These are phyloP conservation scores for Aspergillus neoniger DNA, from an alignment of 2,329 filamentous ascomycete genomes.

Conservation along the genomic window DNA sequence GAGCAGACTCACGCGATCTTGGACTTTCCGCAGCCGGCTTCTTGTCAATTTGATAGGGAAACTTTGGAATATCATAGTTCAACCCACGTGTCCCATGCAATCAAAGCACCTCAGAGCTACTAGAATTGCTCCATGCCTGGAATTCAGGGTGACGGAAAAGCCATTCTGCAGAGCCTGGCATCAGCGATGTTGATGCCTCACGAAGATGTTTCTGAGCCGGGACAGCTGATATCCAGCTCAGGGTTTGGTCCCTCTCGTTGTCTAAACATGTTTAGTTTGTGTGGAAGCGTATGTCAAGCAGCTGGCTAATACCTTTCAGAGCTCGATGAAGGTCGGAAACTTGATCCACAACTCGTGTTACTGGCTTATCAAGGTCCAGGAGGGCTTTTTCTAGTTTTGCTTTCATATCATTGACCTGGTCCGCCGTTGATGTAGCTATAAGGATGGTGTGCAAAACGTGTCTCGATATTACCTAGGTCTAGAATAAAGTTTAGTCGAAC, in stretches of 20 bases:
- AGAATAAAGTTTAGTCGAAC: too few relatives aligned
- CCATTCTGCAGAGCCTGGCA: not conserved
- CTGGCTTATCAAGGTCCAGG: too few relatives aligned
- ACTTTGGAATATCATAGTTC: not conserved
- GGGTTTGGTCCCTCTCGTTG: not conserved
- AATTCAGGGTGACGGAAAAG: not conserved
- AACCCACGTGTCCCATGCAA: not conserved
- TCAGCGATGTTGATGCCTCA: not conserved
- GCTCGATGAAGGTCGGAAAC: not conserved
- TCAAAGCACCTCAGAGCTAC: not conserved
- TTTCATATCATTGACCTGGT: too few relatives aligned
- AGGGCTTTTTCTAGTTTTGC: too few relatives aligned
- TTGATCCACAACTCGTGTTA: not conserved
- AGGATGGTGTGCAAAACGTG: too few relatives aligned
- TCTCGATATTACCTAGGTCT: too few relatives aligned
- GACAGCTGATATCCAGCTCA: not conserved
- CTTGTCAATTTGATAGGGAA: not conserved
- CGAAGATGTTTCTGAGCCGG: not conserved
- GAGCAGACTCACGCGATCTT: not conserved
- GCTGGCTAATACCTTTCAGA: not conserved
- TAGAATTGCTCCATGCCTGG: not conserved
- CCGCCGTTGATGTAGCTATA: too few relatives aligned
- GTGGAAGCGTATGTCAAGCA: not conserved
- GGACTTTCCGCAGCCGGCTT: not conserved
- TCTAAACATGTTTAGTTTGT: not conserved